A percentile compares a stretch with the other conserved stretches of the same genome.
phyloP scores from a whole-genome alignment of 352 stramenopile species.

The Globisporangium solare region DNA sequence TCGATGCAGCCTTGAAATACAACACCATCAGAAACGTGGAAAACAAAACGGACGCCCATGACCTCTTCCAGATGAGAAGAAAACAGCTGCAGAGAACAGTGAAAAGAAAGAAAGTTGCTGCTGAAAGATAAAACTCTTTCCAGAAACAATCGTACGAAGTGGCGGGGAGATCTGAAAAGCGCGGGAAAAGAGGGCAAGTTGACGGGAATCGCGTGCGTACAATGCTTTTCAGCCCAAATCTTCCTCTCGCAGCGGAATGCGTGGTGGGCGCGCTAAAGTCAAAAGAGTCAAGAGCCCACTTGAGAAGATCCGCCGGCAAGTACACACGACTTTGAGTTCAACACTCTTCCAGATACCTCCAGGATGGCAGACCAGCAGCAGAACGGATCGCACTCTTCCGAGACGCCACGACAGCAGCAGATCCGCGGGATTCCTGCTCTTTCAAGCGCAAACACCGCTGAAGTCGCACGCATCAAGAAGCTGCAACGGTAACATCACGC shows the following conservation, averaged over 20 bases:
- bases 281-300: background rate
- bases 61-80: too few relatives aligned
- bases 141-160: too few relatives aligned
- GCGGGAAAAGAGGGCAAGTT: background rate
- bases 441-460: background rate
- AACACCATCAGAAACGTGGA: background rate
- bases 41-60: background rate
- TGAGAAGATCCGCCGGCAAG: background rate
- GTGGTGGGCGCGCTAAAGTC: too few relatives aligned
- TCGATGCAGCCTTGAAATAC: too few relatives aligned
- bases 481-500: constrained; percentile 7
- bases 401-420: background rate
- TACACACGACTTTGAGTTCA: background rate
- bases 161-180: background rate
- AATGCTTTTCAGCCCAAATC: constrained; percentile 3
- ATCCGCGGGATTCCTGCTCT: background rate
- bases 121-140: background rate
- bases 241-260: background rate
- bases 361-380: constrained; percentile 5
- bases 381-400: background rate
- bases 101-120: background rate
- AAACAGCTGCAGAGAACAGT: background rate
- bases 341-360: background rate
- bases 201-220: background rate
- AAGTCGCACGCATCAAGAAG: constrained; percentile 10